These are phyloP conservation scores for Grigorovia yakushimaensis DNA, from an alignment of 805 yeast genomes.

Conservation along the genomic window DNA sequence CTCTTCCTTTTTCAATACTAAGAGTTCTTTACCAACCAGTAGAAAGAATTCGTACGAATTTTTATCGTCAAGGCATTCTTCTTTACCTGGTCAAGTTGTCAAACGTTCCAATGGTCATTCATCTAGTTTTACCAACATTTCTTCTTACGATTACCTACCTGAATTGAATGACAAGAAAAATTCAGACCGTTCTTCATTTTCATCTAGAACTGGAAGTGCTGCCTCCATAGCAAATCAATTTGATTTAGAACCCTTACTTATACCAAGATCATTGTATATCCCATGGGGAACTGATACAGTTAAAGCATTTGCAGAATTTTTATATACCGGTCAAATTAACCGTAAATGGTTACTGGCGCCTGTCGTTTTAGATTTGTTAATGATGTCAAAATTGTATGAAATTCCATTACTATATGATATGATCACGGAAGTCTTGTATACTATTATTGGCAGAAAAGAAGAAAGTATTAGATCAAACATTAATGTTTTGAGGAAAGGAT, in stretches of 20 bases:
- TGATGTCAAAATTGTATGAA: slow-evolving; percentile 55
- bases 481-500: slow-evolving; percentile 10
- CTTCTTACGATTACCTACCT: not conserved
- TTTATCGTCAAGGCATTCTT: slow-evolving; percentile 1
- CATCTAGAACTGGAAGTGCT: not conserved
- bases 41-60: slow-evolving; percentile 2
- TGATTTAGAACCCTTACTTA: slow-evolving; percentile 47
- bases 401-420: slow-evolving; percentile 63
- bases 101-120: not conserved
- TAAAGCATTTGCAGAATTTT: slow-evolving; percentile 58
- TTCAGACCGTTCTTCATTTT: not conserved
- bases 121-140: slow-evolving; percentile 2
- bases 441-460: slow-evolving; percentile 61
- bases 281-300: slow-evolving; percentile 58
- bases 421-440: slow-evolving; percentile 58
- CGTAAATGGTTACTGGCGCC: slow-evolving; percentile 66
- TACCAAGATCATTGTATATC: slow-evolving; percentile 59
- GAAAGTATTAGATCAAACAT: slow-evolving; percentile 23
- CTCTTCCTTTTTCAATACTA: not conserved
- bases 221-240: slow-evolving; percentile 5
- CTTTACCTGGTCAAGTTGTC: not conserved
- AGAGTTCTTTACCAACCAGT: not conserved
- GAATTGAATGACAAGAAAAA: not conserved
- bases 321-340: slow-evolving; percentile 73
- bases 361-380: slow-evolving; percentile 52